phyloP scores from a whole-genome alignment of 495 filamentous ascomycete species.

The Penicillium lagena region DNA sequence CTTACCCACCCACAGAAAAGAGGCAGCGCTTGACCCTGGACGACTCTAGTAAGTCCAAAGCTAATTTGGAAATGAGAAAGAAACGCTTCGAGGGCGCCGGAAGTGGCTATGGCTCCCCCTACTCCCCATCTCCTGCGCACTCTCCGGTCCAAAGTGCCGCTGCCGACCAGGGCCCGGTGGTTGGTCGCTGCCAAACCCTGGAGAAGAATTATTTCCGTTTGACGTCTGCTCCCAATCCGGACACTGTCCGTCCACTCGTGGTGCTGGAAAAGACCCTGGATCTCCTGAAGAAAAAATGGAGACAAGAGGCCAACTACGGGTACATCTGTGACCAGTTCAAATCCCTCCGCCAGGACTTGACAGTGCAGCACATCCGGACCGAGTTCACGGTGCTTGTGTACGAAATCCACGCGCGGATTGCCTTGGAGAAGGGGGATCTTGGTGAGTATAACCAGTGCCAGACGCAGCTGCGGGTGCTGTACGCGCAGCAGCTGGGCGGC shows the following conservation, averaged over 20 bases:
- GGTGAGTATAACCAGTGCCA: slow-evolving; percentile 99
- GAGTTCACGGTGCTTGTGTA: slow-evolving; percentile 94
- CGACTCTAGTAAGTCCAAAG: slow-evolving; percentile 77
- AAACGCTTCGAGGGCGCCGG: slow-evolving; percentile 75
- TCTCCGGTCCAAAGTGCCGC: slow-evolving; percentile 50
- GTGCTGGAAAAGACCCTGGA: slow-evolving; percentile 80
- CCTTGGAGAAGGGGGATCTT: slow-evolving; percentile 95
- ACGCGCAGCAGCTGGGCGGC: slow-evolving; percentile 77
- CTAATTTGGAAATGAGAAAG: slow-evolving; percentile 80
- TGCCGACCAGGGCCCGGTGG: slow-evolving; percentile 66
- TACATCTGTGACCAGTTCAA: slow-evolving; percentile 99
- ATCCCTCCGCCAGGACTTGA: slow-evolving; percentile 94
- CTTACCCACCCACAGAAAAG: slow-evolving; percentile 56
- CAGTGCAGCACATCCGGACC: slow-evolving; percentile 93
- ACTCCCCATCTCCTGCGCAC: slow-evolving; percentile 46
- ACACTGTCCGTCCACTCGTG: slow-evolving; percentile 77
- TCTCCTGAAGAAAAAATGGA: slow-evolving; percentile 90
- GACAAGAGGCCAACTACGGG: slow-evolving; percentile 82
- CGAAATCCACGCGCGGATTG: slow-evolving; percentile 96
- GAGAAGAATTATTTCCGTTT: slow-evolving; percentile 94
- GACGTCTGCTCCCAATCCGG: slow-evolving; percentile 79
- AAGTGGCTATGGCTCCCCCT: slow-evolving; percentile 31
- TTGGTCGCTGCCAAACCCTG: slow-evolving; percentile 76
- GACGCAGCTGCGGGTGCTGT: slow-evolving; percentile 89
- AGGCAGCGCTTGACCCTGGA: slow-evolving; percentile 46